A percentile compares a stretch with the other conserved stretches of the same genome.
phyloP scores from a whole-genome alignment of 768 basidiomycete species.

The Coprinopsis strossmayeri region DNA sequence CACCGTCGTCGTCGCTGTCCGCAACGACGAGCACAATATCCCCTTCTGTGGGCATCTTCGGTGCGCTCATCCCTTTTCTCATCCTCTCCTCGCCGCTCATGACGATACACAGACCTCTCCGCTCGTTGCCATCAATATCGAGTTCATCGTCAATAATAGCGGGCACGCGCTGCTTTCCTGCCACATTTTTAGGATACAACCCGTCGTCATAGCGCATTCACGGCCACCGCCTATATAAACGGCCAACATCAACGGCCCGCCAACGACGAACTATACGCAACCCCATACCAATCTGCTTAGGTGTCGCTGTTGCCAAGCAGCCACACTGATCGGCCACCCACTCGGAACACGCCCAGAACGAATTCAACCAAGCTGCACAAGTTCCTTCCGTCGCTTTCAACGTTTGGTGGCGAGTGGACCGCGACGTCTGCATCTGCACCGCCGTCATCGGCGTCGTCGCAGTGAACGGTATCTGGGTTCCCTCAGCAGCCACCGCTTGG shows the following conservation, averaged over 20 bases:
- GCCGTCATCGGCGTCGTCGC: background rate
- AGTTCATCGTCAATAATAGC: conserved; percentile 3
- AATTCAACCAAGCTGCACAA: background rate
- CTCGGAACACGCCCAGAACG: background rate
- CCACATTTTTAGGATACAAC: background rate
- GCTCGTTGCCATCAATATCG: conserved; percentile 2
- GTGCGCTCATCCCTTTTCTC: background rate
- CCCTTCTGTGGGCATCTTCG: background rate
- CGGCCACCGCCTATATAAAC: background rate
- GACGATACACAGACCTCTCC: background rate
- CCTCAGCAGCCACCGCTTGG: background rate
- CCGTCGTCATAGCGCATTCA: too few relatives aligned
- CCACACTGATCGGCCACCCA: background rate
- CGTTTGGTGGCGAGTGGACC: background rate
- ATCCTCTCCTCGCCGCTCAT: background rate
- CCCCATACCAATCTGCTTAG: too few relatives aligned
- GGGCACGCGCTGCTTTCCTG: background rate
- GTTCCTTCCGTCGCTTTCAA: conserved; percentile 1
- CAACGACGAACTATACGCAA: too few relatives aligned
- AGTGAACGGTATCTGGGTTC: background rate
- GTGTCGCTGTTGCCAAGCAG: background rate
- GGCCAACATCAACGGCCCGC: too few relatives aligned
- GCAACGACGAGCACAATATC: background rate
- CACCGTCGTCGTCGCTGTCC: background rate
- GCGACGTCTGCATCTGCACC: background rate